Base-by-base conservation (phyloP, 345 rosid species). In the Eucalyptus shirleyi region DNA sequence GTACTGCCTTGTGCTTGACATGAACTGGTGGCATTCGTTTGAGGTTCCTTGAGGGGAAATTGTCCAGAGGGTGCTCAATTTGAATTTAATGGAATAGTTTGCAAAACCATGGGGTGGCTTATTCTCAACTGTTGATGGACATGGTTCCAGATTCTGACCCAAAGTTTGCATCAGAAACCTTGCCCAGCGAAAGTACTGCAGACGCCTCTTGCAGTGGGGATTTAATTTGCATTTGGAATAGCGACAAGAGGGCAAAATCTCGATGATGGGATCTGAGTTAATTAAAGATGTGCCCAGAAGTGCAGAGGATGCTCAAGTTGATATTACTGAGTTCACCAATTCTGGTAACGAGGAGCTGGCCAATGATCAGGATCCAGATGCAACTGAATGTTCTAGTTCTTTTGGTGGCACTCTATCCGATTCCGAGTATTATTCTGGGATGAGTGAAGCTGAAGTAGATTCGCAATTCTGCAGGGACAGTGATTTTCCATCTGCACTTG, bases 351-450 rank as follows among this genome's bases (percentile, higher is more conserved):
- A 86, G 30, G 67, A 88, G 83, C 77, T 89, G 65, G 86, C 92
- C 80, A 86, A 89, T 67, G 92, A 89, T 89, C 93, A 92, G 49
- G 98, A 96, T 59, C 98, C 97, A n/a, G 93, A 96, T 92, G 99
- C 96, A 24, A 96, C 99, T 42, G 99, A 97, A 89, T 94, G 91
- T 91, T 96, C 98, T 88, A 97, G 98, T 92, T 96, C 98, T 65
- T 97, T 97, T 92, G 97, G 96, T 5, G 91, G 96, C 92, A 95
- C 95, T 87, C 86, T 88, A n/a, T 95, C 98, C 44, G 95, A 93
- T 88, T 88, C 91, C 12, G 94, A 91, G 89, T 93, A 90, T 89
- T 92, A 89, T 86, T 91, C 93, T 28, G 97, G 92, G 87, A 62
- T 94, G 80, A 93, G 94, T 88, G 99, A 96, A 88, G 95, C 96